Conservation (phyloP, 257 asterid genomes). For the Scutellaria minor region DNA sequence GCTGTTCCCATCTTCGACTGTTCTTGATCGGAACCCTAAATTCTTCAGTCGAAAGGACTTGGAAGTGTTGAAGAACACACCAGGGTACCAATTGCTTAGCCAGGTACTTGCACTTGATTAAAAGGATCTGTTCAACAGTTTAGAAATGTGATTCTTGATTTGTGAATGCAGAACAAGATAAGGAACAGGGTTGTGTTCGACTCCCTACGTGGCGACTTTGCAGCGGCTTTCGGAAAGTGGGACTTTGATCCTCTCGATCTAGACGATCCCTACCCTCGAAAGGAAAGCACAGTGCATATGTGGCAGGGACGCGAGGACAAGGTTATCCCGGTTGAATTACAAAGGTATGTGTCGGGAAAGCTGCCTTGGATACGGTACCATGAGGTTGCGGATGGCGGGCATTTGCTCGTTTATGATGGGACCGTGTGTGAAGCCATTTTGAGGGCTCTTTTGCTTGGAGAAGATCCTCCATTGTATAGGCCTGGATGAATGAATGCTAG, state of each 20-base stretch:
- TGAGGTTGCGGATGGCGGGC: constrained; percentile 89
- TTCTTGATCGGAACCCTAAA: constrained; percentile 75
- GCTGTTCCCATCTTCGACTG: constrained; percentile 78
- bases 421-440: constrained; percentile 87
- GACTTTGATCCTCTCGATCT: constrained; percentile 88
- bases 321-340: constrained; percentile 62
- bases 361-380: constrained; percentile 92
- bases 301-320: constrained; percentile 66
- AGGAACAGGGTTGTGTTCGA: constrained; percentile 57
- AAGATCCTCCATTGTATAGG: constrained; percentile 66
- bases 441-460: constrained; percentile 83
- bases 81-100: constrained; percentile 76
- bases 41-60: constrained; percentile 74
- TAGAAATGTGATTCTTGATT: not conserved
- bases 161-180: constrained; percentile 59
- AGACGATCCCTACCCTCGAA: constrained; percentile 53
- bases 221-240: constrained; percentile 87
- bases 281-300: constrained; percentile 50
- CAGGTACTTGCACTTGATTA: constrained; percentile 52
- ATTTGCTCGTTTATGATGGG: constrained; percentile 80
- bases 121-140: too few relatives aligned
- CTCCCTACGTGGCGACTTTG: constrained; percentile 74
- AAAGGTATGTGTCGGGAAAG: constrained; percentile 62
- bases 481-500: constrained; percentile 40
- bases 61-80: constrained; percentile 78